A percentile compares a stretch with the other conserved stretches of the same genome.
Conservation (phyloP, 2,329 filamentous ascomycete species). For the Alternaria sp. region DNA sequence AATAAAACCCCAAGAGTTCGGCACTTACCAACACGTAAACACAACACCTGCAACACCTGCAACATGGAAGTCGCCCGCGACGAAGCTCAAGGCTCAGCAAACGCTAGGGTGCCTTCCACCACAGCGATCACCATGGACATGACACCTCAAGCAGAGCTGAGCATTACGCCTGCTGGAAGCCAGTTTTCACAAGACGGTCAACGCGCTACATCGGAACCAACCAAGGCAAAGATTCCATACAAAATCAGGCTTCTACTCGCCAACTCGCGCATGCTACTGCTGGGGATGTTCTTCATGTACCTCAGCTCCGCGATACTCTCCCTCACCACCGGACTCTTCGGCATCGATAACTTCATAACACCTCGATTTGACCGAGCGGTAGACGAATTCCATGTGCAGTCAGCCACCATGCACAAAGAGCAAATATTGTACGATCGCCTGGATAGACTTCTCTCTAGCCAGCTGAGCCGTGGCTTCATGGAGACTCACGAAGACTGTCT, state of each 20-base stretch:
- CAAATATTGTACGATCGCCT: slow-evolving; percentile 16
- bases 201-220: not conserved
- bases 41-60: not conserved
- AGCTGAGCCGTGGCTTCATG: slow-evolving; percentile 20
- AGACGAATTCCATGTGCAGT: slow-evolving; percentile 5
- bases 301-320: slow-evolving; percentile 16
- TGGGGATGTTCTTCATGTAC: slow-evolving; percentile 17
- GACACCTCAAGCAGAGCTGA: not conserved
- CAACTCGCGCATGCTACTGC: slow-evolving; percentile 11
- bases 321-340: slow-evolving; percentile 12
- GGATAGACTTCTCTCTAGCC: slow-evolving; percentile 12
- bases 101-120: not conserved
- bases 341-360: slow-evolving; percentile 6
- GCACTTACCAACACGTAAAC: not conserved
- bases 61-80: not conserved
- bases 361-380: slow-evolving; percentile 16
- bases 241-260: slow-evolving; percentile 4
- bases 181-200: not conserved
- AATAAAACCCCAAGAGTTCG: not conserved
- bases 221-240: not conserved
- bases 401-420: slow-evolving; percentile 6
- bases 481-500: slow-evolving; percentile 41
- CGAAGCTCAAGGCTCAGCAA: not conserved
- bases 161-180: not conserved
- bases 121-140: not conserved